Base-by-base conservation (phyloP, 495 filamentous ascomycete species). In the Collariella sp. region DNA sequence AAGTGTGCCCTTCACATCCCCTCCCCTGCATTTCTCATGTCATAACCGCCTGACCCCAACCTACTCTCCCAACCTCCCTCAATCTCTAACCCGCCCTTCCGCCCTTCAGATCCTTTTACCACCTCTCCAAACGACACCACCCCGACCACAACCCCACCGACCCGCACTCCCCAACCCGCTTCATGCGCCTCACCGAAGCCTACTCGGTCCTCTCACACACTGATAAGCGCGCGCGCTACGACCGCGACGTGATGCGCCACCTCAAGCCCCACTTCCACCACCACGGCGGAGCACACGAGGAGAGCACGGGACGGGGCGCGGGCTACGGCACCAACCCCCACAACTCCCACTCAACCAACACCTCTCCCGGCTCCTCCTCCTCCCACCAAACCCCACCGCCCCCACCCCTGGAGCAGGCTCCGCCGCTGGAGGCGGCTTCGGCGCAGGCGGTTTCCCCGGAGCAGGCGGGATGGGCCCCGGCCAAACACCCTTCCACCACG, bases 111-210 rank as follows among this genome's bases (percentile, higher is more conserved):
- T 83, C 90, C 76, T 98, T 94, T 80, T 96, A 95, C 79, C 62
- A 75, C 59, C 86, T 98, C 67, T 95, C 89, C 70, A 93, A 96
- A 72, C 69, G 73, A 46, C 86, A 96, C 81, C 93, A 98, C 75
- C 93, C 93, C 13, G 93, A 98, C 80, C 84, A 79, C 70, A 93
- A 97, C 77, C 87, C 78, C 53, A 45, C 72, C 55, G 84, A 95
- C 72, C 84, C 87, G 1, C 66, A 75, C 56, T 87, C 93, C 53
- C 72, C 83, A 19, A 63, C 76, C 33, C 87, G 85, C 66, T 98
- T 98, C 79, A 81, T 91, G 71, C 73, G 78, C 55, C 87, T 98
- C 66, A 84, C 79, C 68, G 84, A 90, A 66, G 91, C 93, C 62
- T 96, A 97, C 78, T 76, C 84, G 45, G 67, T 84, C 40, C 88